Percentiles rank a stretch among this genome's conserved stretches.
Conservation (phyloP, 768 basidiomycete genomes). For the Russula virescens region DNA sequence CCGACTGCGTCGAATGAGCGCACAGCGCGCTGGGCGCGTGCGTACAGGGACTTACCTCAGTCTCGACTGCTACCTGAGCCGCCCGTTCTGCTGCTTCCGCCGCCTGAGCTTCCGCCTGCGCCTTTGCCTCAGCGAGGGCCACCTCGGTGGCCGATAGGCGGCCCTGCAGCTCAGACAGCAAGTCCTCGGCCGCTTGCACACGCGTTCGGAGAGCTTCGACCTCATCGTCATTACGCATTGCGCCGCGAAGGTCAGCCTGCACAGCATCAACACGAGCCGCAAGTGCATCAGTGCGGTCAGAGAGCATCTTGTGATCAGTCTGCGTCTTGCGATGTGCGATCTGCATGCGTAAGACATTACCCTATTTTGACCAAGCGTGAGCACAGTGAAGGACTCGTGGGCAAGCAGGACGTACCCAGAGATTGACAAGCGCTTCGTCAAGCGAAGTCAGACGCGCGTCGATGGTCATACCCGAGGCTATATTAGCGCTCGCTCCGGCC, state of each 20-base stretch:
- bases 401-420: slow-evolving; percentile 14
- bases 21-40: slow-evolving; percentile 18
- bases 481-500: not conserved
- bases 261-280: slow-evolving; percentile 20
- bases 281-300: slow-evolving; percentile 22
- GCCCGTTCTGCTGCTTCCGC: slow-evolving; percentile 12
- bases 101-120: slow-evolving; percentile 33
- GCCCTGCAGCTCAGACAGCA: slow-evolving; percentile 2
- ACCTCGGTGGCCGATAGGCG: slow-evolving; percentile 5
- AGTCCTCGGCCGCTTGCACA: slow-evolving; percentile 9
- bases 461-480: not conserved
- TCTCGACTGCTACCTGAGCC: not conserved
- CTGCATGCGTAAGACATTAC: slow-evolving; percentile 24
- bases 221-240: slow-evolving; percentile 1
- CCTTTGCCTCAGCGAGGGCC: not conserved
- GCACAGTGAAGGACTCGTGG: not conserved
- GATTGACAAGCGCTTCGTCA: slow-evolving; percentile 24
- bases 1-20: slow-evolving; percentile 28
- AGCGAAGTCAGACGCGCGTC: slow-evolving; percentile 20
- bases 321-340: slow-evolving; percentile 26
- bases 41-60: slow-evolving; percentile 15
- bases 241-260: slow-evolving; percentile 12
- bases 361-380: slow-evolving; percentile 1
- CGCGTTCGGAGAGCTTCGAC: not conserved
- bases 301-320: slow-evolving; percentile 23